phyloP scores from a whole-genome alignment of 306 rosid species.

The Corylus americana region DNA sequence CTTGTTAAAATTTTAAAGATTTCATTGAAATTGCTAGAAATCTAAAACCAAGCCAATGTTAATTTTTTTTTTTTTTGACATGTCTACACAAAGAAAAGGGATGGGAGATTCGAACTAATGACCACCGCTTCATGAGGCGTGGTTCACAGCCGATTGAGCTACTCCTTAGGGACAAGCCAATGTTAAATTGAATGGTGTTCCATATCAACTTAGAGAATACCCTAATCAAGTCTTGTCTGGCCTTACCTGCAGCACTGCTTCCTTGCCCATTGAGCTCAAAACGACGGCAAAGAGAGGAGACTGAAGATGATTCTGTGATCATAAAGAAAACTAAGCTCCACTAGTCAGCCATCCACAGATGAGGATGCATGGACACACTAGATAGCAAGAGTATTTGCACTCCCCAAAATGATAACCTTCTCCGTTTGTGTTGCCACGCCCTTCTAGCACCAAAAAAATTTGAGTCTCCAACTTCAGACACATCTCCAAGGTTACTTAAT shows the following conservation, averaged over 20 bases:
- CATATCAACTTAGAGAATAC: not conserved
- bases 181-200: too few species aligned
- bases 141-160: too few species aligned
- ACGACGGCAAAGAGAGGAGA: not conserved
- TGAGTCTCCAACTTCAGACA: not conserved
- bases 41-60: too few species aligned
- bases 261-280: not conserved
- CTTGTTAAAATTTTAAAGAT: too few species aligned
- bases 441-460: not conserved
- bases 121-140: too few species aligned
- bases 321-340: constrained; percentile 1
- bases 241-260: not conserved
- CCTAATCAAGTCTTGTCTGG: not conserved
- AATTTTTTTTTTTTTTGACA: too few species aligned
- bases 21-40: too few species aligned
- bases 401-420: not conserved
- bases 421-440: not conserved
- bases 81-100: too few species aligned
- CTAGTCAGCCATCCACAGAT: not conserved
- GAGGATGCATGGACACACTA: not conserved
- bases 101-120: too few species aligned
- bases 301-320: not conserved
- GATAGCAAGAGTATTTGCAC: not conserved
- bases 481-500: constrained; percentile 15
- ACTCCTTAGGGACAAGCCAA: too few species aligned